A percentile compares a stretch with the other conserved stretches of the same genome.
These are phyloP conservation scores for Rheum nobile DNA, from an alignment of 148 eudicot species.

Conservation along the genomic window DNA sequence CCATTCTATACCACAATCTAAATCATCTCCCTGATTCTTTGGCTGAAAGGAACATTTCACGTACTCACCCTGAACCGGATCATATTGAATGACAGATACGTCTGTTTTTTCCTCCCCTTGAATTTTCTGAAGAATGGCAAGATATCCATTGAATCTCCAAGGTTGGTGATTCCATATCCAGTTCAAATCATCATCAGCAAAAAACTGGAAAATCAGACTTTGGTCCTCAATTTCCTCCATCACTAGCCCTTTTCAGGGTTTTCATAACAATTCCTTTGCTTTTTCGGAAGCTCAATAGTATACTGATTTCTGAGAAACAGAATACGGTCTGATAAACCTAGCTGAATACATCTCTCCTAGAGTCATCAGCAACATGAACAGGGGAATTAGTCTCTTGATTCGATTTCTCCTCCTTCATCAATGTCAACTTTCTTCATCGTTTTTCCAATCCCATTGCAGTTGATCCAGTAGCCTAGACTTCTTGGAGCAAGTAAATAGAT, in stretches of 20 bases:
- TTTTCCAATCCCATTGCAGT: background rate
- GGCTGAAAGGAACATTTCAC: background rate
- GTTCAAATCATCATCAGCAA: background rate
- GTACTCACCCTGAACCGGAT: background rate
- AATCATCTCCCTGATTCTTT: background rate
- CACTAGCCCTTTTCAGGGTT: background rate
- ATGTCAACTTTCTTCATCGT: background rate
- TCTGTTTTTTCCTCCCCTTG: background rate
- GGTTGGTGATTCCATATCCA: background rate
- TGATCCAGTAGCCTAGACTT: background rate
- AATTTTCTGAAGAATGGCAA: background rate
- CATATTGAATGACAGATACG: background rate
- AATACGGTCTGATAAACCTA: background rate
- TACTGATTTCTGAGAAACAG: background rate
- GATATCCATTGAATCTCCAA: background rate
- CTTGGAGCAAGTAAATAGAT: background rate
- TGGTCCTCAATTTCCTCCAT: background rate
- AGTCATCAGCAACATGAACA: background rate
- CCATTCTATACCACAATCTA: background rate
- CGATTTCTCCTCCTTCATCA: background rate
- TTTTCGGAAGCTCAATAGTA: background rate
- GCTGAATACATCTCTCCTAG: background rate
- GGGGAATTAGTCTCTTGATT: background rate
- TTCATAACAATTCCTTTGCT: background rate
- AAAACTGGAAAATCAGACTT: background rate